Conservation (phyloP, 192 early-diverging fungal genomes). For the Umbelopsis sp. region DNA sequence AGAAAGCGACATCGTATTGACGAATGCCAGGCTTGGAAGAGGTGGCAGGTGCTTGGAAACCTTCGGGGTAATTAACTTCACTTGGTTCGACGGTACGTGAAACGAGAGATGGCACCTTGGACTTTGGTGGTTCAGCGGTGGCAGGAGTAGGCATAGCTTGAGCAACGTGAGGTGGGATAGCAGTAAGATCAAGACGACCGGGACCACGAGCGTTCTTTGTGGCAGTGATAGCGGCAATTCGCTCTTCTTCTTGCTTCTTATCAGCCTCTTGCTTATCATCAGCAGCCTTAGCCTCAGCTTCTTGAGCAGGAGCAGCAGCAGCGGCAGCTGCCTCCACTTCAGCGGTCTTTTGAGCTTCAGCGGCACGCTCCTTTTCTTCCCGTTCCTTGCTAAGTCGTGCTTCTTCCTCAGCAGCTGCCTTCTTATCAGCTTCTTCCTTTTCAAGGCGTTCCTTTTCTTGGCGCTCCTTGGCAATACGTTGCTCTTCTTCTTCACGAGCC, state of each 20-base stretch:
- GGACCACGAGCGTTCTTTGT: conserved; percentile 34
- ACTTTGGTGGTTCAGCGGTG: conserved; percentile 44
- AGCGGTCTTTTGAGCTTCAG: not conserved
- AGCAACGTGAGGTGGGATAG: conserved; percentile 42
- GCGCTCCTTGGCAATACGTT: conserved; percentile 20
- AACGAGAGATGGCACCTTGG: conserved; percentile 44
- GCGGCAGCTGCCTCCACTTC: not conserved
- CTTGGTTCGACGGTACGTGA: conserved; percentile 47
- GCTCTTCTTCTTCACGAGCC: conserved; percentile 35
- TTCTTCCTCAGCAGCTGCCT: conserved; percentile 21
- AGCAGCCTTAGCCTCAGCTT: not conserved
- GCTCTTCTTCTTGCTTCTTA: conserved; percentile 27
- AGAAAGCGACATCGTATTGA: conserved; percentile 73
- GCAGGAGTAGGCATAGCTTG: conserved; percentile 46
- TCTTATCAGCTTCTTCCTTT: conserved; percentile 27
- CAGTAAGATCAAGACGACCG: conserved; percentile 35
- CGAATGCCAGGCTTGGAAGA: conserved; percentile 58
- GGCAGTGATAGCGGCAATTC: conserved; percentile 33
- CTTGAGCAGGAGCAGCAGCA: not conserved
- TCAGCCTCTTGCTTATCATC: conserved; percentile 17
- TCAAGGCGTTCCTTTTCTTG: conserved; percentile 30
- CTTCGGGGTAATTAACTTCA: conserved; percentile 47
- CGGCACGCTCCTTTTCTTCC: conserved; percentile 14
- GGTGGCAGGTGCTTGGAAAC: conserved; percentile 39
- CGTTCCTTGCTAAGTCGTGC: conserved; percentile 11